phyloP scores from a whole-genome alignment of 2,329 filamentous ascomycete species.

The Metarhizium guizhouense region DNA sequence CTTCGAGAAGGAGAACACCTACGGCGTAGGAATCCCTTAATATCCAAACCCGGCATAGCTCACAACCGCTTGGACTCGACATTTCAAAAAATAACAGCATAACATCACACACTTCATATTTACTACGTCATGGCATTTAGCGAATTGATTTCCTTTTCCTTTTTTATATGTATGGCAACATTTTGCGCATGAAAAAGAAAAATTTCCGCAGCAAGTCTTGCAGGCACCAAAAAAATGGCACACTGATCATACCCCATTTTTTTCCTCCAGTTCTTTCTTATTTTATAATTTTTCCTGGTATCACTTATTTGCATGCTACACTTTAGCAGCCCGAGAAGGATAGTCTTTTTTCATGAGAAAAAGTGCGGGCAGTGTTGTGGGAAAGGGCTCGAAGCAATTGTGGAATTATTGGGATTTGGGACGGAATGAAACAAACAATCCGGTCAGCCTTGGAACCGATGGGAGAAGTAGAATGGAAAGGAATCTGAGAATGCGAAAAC shows the following conservation, averaged over 20 bases:
- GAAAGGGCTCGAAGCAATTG: conserved; percentile 1
- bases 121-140: conserved; percentile 37
- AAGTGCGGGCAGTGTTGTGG: conserved; percentile 6
- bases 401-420: conserved; percentile 10
- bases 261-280: conserved; percentile 14
- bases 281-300: conserved; percentile 14
- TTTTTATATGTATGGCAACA: conserved; percentile 11
- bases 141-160: conserved; percentile 26
- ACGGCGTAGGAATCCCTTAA: not conserved
- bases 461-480: conserved; percentile 6
- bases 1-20: conserved; percentile 9
- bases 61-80: not conserved
- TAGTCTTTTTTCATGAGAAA: conserved; percentile 9
- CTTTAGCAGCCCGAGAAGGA: conserved; percentile 8
- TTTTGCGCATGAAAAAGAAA: conserved; percentile 19
- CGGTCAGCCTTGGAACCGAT: conserved; percentile 16
- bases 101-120: not conserved
- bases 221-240: conserved; percentile 31
- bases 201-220: conserved; percentile 25
- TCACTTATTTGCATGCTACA: conserved; percentile 16
- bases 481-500: conserved; percentile 24
- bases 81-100: not conserved
- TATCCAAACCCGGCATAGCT: not conserved
- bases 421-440: conserved; percentile 18
- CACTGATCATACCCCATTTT: conserved; percentile 27